Evolutionary conservation across 2,329 filamentous ascomycete genomes (phyloP).

Genomic region (Pyrenochaeta sp.): DNA sequence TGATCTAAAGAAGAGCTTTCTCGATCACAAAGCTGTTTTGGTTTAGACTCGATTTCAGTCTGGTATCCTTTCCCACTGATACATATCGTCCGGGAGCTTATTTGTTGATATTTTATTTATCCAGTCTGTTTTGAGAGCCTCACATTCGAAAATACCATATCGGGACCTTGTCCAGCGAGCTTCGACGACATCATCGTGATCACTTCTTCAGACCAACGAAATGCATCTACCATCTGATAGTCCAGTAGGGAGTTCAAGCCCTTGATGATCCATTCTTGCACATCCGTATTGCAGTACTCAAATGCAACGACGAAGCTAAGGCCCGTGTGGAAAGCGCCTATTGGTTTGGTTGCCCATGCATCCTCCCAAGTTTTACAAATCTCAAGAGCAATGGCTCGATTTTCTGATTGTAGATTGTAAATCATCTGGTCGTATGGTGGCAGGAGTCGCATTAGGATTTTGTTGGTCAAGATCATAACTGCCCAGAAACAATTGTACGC

Average conservation of each 20-base stretch:
- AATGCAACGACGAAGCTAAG: slow-evolving; percentile 44
- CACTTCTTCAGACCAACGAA: slow-evolving; percentile 39
- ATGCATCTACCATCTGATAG: slow-evolving; percentile 31
- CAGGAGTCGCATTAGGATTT: slow-evolving; percentile 36
- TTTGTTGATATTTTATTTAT: too few relatives aligned
- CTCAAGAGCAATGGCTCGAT: slow-evolving; percentile 32
- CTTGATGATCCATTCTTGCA: slow-evolving; percentile 37
- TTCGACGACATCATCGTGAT: slow-evolving; percentile 34
- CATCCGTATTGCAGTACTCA: slow-evolving; percentile 33
- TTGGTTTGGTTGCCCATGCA: slow-evolving; percentile 41
- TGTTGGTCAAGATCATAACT: slow-evolving; percentile 39
- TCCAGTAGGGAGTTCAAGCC: slow-evolving; percentile 38
- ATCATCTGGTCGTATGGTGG: slow-evolving; percentile 27
- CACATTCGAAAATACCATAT: slow-evolving; percentile 26
- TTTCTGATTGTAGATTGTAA: slow-evolving; percentile 35
- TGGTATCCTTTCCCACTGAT: too few relatives aligned
- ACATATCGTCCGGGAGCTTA: too few relatives aligned
- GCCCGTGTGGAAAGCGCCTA: slow-evolving; percentile 41
- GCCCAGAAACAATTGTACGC: slow-evolving; percentile 44
- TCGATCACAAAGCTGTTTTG: too few relatives aligned
- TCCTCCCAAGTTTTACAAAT: slow-evolving; percentile 48
- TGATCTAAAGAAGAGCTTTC: too few relatives aligned
- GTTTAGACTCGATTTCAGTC: too few relatives aligned
- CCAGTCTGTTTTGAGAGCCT: slow-evolving; percentile 14
- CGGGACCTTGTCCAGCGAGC: slow-evolving; percentile 36